Conservation (phyloP, 768 basidiomycete genomes). For the Artomyces pyxidatus region DNA sequence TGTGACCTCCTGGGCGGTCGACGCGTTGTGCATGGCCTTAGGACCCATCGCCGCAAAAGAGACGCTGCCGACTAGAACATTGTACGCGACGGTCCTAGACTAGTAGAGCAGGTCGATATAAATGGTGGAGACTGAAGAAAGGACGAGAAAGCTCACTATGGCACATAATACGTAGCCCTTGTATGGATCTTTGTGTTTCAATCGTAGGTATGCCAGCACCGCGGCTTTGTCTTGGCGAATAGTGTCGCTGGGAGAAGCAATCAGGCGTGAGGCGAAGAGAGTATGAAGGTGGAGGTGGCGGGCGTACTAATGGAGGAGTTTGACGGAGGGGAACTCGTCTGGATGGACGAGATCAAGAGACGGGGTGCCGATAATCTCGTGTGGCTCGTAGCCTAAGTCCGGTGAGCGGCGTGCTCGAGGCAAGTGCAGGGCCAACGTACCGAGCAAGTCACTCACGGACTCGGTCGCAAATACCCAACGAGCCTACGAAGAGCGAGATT, state of each 20-base stretch:
- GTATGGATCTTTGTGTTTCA: slow-evolving; percentile 73
- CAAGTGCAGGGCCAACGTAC: slow-evolving; percentile 22
- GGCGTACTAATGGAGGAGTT: slow-evolving; percentile 60
- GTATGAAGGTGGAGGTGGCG: neutral
- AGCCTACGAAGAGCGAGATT: slow-evolving; percentile 32
- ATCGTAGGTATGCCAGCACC: slow-evolving; percentile 66
- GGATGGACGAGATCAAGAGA: slow-evolving; percentile 76
- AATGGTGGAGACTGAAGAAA: neutral
- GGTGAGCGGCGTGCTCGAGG: neutral
- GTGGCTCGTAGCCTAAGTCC: slow-evolving; percentile 60
- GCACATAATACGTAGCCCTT: slow-evolving; percentile 70
- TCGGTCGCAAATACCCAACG: slow-evolving; percentile 62
- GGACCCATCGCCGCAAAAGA: slow-evolving; percentile 69
- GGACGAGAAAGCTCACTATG: slow-evolving; percentile 41
- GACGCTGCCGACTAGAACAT: slow-evolving; percentile 68
- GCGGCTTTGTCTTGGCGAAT: slow-evolving; percentile 76
- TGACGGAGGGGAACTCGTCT: slow-evolving; percentile 63
- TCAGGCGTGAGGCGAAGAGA: neutral
- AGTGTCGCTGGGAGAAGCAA: slow-evolving; percentile 45
- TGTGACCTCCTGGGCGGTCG: slow-evolving; percentile 75
- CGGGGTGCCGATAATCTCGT: slow-evolving; percentile 59
- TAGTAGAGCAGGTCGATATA: slow-evolving; percentile 14
- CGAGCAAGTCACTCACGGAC: slow-evolving; percentile 57
- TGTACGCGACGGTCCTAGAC: slow-evolving; percentile 64
- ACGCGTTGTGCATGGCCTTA: slow-evolving; percentile 72